phyloP scores from a whole-genome alignment of 768 basidiomycete species.

The Boletus edulis region DNA sequence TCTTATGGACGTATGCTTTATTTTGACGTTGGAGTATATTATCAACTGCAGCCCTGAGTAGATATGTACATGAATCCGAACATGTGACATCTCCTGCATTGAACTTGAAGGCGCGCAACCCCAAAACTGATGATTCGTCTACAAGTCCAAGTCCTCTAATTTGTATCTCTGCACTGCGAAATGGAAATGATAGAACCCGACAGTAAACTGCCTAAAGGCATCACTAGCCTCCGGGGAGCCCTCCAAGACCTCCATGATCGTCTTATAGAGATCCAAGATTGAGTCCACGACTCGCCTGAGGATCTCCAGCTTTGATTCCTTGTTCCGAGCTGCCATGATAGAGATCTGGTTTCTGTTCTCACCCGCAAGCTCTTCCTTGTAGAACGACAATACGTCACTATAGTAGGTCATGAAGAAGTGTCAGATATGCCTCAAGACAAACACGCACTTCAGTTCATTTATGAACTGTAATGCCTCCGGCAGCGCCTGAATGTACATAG shows the following conservation, averaged over 20 bases:
- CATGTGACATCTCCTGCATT: no score
- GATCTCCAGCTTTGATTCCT: slow-evolving; percentile 20
- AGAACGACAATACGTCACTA: slow-evolving; percentile 8
- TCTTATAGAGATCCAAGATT: slow-evolving; percentile 16
- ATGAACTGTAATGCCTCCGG: slow-evolving; percentile 12
- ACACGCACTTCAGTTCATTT: slow-evolving; percentile 33
- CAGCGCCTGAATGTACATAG: background rate
- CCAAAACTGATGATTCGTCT: background rate
- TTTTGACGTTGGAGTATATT: no score
- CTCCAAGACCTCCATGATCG: slow-evolving; percentile 21
- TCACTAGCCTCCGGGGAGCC: slow-evolving; percentile 3
- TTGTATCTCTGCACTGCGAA: slow-evolving; percentile 17
- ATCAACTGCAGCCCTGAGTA: no score
- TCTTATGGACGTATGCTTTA: no score
- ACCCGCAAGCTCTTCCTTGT: slow-evolving; percentile 5
- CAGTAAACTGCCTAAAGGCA: background rate
- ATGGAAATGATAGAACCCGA: slow-evolving; percentile 18
- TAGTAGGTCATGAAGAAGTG: background rate
- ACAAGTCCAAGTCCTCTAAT: slow-evolving; percentile 12
- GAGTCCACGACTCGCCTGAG: slow-evolving; percentile 20
- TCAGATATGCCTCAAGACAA: background rate
- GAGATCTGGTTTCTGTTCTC: slow-evolving; percentile 33
- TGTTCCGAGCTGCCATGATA: slow-evolving; percentile 19
- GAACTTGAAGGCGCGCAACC: no score
- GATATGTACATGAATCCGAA: no score